A percentile compares a stretch with the other conserved stretches of the same genome.
Evolutionary conservation across 2,329 filamentous ascomycete genomes (phyloP).

Genomic region (Penicillium sp.): DNA sequence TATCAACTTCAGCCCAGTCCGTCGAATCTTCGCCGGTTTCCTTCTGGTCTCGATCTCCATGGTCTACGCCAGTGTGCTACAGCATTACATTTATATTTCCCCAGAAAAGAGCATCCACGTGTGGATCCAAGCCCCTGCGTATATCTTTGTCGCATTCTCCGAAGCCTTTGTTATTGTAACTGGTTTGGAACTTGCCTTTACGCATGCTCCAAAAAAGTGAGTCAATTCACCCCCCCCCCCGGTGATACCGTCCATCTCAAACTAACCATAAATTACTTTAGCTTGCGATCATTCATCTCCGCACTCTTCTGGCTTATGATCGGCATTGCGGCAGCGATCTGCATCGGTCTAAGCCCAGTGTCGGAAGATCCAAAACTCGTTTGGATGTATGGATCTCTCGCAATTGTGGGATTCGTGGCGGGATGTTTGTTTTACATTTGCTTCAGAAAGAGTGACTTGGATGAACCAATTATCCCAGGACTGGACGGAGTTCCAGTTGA

Average conservation of each 20-base stretch:
- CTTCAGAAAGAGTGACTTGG: slow-evolving; percentile 8
- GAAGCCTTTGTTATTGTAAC: slow-evolving; percentile 48
- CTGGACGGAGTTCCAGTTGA: slow-evolving; percentile 1
- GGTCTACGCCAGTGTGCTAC: slow-evolving; percentile 51
- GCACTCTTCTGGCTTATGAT: slow-evolving; percentile 22
- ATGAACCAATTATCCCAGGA: background rate
- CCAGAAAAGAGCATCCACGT: slow-evolving; percentile 24
- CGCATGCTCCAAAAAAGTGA: slow-evolving; percentile 13
- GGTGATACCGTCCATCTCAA: background rate
- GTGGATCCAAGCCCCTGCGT: slow-evolving; percentile 27
- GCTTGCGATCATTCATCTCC: slow-evolving; percentile 16
- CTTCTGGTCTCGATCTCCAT: slow-evolving; percentile 55
- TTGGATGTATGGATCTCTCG: slow-evolving; percentile 23
- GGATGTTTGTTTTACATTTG: slow-evolving; percentile 14
- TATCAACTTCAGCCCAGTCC: slow-evolving; percentile 48
- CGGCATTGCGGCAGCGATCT: slow-evolving; percentile 19
- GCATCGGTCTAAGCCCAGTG: slow-evolving; percentile 19
- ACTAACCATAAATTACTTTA: background rate
- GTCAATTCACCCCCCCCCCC: background rate
- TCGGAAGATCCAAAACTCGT: slow-evolving; percentile 19
- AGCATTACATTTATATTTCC: slow-evolving; percentile 30
- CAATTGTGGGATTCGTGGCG: slow-evolving; percentile 14
- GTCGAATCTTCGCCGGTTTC: slow-evolving; percentile 51
- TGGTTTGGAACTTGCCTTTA: slow-evolving; percentile 15
- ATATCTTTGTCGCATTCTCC: slow-evolving; percentile 33